Evolutionary conservation across 2,329 filamentous ascomycete genomes (phyloP).

Genomic region (Paracoccidioides brasiliensis): DNA sequence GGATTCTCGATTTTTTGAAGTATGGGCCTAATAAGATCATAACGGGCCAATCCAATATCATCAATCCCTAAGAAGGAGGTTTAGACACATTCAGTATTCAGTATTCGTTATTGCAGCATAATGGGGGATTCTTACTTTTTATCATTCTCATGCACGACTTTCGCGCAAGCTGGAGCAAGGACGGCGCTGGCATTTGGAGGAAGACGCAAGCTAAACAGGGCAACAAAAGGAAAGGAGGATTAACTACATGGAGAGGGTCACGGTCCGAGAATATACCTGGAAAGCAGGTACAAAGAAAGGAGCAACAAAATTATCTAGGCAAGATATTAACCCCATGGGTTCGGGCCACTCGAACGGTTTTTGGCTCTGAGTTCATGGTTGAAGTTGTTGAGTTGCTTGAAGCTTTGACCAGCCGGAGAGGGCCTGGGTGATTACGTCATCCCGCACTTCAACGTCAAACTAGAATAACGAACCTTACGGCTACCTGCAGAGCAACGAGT

Average conservation of each 20-base stretch:
- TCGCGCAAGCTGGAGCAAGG: constrained; percentile 24
- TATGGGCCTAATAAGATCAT: constrained; percentile 51
- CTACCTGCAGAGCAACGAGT: too few species aligned
- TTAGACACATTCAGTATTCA: constrained; percentile 4
- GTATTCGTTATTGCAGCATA: neutral
- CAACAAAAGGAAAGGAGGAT: neutral
- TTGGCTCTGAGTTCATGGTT: too few species aligned
- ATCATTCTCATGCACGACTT: constrained; percentile 25
- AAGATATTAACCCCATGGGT: too few species aligned
- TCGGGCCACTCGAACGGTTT: too few species aligned
- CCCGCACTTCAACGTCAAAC: neutral
- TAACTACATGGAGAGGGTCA: constrained; percentile 1
- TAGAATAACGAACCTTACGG: too few species aligned
- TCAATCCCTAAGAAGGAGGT: constrained; percentile 37
- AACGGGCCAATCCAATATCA: constrained; percentile 60
- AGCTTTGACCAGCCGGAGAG: neutral
- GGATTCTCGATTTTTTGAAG: constrained; percentile 60
- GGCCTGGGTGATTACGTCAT: neutral
- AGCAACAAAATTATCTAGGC: neutral
- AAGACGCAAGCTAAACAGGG: neutral
- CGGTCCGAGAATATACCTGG: neutral
- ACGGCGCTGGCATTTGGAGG: constrained; percentile 21
- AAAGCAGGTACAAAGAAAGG: neutral
- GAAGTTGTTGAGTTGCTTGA: too few species aligned
- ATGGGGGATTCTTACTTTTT: constrained; percentile 20